Percentiles rank a stretch among this genome's conserved stretches.
Conservation (phyloP, 495 filamentous ascomycete genomes). For the Lepidopterella palustris region DNA sequence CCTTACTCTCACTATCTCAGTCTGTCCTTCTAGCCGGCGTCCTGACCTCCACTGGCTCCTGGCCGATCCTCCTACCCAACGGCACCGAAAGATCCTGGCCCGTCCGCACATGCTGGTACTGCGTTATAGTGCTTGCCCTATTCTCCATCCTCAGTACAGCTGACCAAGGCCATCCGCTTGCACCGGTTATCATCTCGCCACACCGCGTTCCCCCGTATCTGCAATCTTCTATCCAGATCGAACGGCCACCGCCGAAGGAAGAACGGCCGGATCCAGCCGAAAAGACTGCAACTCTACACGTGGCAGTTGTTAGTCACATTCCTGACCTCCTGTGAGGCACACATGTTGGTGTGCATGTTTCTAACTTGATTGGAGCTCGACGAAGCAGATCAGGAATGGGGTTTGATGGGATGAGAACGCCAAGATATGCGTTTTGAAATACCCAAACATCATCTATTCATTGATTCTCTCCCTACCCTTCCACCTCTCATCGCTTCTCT, state of each 20-base stretch:
- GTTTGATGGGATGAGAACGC: conserved; percentile 15
- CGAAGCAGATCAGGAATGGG: background rate
- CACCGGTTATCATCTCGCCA: conserved; percentile 28
- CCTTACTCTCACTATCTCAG: too few relatives aligned
- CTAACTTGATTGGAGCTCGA: conserved; percentile 28
- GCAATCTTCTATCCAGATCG: conserved; percentile 16
- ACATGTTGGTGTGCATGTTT: conserved; percentile 32
- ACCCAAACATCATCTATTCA: too few relatives aligned
- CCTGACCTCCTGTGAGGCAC: conserved; percentile 21
- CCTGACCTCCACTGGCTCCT: conserved; percentile 31
- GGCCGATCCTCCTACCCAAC: conserved; percentile 27
- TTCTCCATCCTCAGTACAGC: conserved; percentile 27
- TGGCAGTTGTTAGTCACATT: conserved; percentile 33
- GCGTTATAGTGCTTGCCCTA: conserved; percentile 29
- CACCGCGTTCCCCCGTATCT: conserved; percentile 18
- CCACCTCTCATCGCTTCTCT: too few relatives aligned
- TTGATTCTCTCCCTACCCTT: too few relatives aligned
- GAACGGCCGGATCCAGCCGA: conserved; percentile 10
- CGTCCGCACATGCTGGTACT: conserved; percentile 29
- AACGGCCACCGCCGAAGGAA: background rate
- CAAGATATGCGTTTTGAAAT: conserved; percentile 10
- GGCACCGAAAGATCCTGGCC: conserved; percentile 19
- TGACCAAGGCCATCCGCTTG: conserved; percentile 29
- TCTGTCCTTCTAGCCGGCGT: conserved; percentile 27
- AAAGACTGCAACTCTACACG: conserved; percentile 19